Conservation (phyloP, 441 rosid genomes). For the Isatis lusitanica region DNA sequence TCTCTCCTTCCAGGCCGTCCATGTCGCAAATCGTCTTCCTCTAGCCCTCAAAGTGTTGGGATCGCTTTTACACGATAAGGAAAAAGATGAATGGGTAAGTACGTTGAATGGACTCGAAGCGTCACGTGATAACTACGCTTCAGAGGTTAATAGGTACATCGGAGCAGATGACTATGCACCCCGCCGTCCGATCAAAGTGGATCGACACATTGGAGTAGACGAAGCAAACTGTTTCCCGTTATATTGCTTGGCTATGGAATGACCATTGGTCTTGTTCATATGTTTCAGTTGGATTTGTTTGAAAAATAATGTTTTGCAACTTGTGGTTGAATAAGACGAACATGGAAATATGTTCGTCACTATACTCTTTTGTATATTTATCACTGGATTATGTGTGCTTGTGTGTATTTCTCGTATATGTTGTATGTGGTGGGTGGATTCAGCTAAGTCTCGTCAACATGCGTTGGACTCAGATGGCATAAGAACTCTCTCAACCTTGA, state of each 20-base stretch:
- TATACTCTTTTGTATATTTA: no score
- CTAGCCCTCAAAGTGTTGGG: constrained; percentile 34
- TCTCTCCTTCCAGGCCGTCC: not conserved
- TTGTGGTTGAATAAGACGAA: no score
- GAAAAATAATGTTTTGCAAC: no score
- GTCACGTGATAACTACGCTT: constrained; percentile 5
- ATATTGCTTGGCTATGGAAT: not conserved
- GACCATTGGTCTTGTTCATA: no score
- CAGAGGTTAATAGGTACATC: not conserved
- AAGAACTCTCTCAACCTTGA: no score
- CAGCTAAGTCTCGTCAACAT: no score
- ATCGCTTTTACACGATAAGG: not conserved
- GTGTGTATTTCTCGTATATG: no score
- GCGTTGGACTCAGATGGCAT: no score
- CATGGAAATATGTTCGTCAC: no score
- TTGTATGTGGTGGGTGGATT: no score
- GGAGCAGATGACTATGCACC: constrained; percentile 4
- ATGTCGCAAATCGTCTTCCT: constrained; percentile 27
- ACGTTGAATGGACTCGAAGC: constrained; percentile 9
- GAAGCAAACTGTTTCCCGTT: not conserved
- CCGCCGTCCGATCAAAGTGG: not conserved
- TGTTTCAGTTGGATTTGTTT: no score
- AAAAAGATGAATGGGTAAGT: constrained; percentile 1
- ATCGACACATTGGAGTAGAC: not conserved
- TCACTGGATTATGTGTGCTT: no score